Evolutionary conservation across 129 eudicot species (phyloP), one percentile per base, ranked within the genome.

Genomic region (Flaveria sonorensis): DNA sequence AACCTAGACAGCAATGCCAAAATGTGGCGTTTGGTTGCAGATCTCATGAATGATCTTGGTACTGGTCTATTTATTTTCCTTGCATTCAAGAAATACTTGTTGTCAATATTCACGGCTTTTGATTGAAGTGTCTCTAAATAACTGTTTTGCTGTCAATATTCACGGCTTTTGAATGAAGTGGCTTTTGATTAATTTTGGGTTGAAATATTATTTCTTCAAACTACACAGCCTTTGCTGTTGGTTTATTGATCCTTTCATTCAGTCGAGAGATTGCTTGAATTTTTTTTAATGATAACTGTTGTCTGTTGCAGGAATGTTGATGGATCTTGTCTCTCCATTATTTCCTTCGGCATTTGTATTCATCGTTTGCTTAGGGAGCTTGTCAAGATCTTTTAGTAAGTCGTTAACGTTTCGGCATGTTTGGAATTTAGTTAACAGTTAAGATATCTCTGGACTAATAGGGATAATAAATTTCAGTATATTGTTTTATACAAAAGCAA

Each of bases 11-110:
- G 96, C 86, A 82, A 95, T 79, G 94, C 99, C 76, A 95, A 95
- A 87, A 91, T 89, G 99, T 95, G 97, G 99, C 97, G 97, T 77
- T 79, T 95, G 85, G 96, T 95, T 82, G 99, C 99, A 75, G 99
- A 95, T 88, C 89, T 95, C 83, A 95, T 95, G 99, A 95, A 95
- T 85, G 99, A 95, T 81, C 93, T 95, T 80, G 99, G 99, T 95
- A 93, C 63, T 68, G 24, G 13, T 62, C 60, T 56, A 64, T 40
- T 50, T 30, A 23, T 60, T 32, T 77, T 68, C 47, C 73, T 64
- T 72, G 32, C 9, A 55, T 76, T 48, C 48, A 72, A 61, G 21
- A 61, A 6, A 48, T 53, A 32, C 32, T 1, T 60, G 63, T 0
- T 70, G 53, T 59, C 63, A 47, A 5, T 18, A 45, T 71, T 20